Conservation (phyloP, 176 grass and related monocot species). For the maize (Zea mays) region DNA sequence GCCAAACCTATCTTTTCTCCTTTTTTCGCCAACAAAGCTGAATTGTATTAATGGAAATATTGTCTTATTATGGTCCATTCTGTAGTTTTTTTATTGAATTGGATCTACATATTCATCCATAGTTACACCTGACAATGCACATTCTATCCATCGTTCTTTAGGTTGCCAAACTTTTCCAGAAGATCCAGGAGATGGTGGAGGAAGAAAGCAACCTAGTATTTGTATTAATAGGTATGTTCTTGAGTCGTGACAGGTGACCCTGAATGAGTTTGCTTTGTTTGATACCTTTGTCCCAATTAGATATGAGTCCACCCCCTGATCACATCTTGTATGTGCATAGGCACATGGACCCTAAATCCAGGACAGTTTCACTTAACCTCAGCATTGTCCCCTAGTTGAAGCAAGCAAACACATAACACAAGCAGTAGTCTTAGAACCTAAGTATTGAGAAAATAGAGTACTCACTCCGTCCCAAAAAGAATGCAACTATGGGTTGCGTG, state of each 20-base stretch:
- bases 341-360: neutral
- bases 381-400: conserved; percentile 2
- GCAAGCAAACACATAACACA: conserved; percentile 25
- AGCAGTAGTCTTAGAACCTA: conserved; percentile 1
- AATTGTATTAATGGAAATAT: neutral
- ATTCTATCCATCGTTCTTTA: conserved; percentile 35
- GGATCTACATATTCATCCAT: conserved; percentile 16
- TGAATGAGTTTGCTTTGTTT: neutral
- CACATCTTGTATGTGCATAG: conserved; percentile 19
- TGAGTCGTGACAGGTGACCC: neutral
- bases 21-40: neutral
- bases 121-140: conserved; percentile 27
- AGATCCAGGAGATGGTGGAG: conserved; percentile 99
- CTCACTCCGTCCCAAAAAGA: too few relatives aligned
- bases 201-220: conserved; percentile 95
- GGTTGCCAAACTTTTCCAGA: conserved; percentile 99
- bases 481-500: too few relatives aligned
- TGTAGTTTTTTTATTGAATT: neutral
- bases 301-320: neutral
- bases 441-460: conserved; percentile 13
- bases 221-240: conserved; percentile 88
- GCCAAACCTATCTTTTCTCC: neutral
- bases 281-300: conserved; percentile 16
- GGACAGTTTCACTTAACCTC: neutral
- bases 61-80: neutral